A percentile compares a stretch with the other conserved stretches of the same genome.
phyloP scores from a whole-genome alignment of 495 filamentous ascomycete genomes.

The Neurospora intermedia region DNA sequence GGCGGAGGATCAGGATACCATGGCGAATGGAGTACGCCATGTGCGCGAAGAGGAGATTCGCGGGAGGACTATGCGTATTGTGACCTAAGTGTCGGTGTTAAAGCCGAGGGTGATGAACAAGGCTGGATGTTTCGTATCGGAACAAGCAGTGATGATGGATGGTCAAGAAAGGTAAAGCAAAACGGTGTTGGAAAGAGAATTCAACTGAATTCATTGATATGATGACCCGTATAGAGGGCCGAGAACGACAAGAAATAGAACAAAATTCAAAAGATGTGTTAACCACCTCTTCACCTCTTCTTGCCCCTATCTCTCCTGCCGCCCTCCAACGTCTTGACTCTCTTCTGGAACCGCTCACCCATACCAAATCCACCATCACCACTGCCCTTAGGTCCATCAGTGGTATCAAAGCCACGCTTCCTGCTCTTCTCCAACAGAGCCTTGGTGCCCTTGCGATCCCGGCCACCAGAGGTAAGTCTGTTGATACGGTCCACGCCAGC shows the following conservation, averaged over 20 bases:
- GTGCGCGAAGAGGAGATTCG: not conserved
- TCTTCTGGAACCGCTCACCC: constrained; percentile 64
- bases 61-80: not conserved
- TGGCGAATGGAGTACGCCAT: not conserved
- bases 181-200: not conserved
- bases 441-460: constrained; percentile 40
- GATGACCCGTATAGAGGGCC: not conserved
- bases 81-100: not conserved
- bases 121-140: not conserved
- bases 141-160: not conserved
- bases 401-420: constrained; percentile 52
- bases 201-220: not conserved
- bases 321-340: constrained; percentile 53
- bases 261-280: not conserved
- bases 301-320: constrained; percentile 46
- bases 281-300: constrained; percentile 10
- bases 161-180: not conserved
- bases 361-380: constrained; percentile 40
- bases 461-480: constrained; percentile 52
- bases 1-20: not conserved
- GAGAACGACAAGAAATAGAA: not conserved
- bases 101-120: not conserved
- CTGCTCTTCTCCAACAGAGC: constrained; percentile 66
- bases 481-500: constrained; percentile 71
- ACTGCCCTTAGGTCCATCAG: constrained; percentile 46